These are phyloP conservation scores for Nyctanthes arbortristis DNA, from an alignment of 257 asterid species.

Conservation along the genomic window DNA sequence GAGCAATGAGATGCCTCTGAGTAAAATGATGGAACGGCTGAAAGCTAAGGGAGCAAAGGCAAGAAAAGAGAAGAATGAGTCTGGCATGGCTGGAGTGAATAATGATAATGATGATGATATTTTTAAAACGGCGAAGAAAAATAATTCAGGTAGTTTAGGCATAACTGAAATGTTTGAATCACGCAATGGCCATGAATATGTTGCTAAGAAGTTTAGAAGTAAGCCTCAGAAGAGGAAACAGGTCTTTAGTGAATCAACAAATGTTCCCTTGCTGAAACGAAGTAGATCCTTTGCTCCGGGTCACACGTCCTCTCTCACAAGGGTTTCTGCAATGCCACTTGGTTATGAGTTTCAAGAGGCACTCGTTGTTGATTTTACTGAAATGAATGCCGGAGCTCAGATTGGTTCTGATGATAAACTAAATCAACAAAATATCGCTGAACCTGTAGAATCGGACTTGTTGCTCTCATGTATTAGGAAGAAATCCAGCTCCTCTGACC, in stretches of 20 bases:
- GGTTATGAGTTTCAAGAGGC: slow-evolving; percentile 31
- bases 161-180: slow-evolving; percentile 59
- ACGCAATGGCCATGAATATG: slow-evolving; percentile 62
- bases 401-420: slow-evolving; percentile 54
- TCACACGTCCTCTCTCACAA: slow-evolving; percentile 38
- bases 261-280: slow-evolving; percentile 75
- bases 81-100: slow-evolving; percentile 42
- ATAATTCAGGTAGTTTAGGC: slow-evolving; percentile 59
- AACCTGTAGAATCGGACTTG: slow-evolving; percentile 57
- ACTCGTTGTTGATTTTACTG: slow-evolving; percentile 35
- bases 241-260: slow-evolving; percentile 44
- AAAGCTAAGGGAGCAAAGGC: slow-evolving; percentile 86
- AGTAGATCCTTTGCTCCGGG: slow-evolving; percentile 57
- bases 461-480: slow-evolving; percentile 44
- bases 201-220: slow-evolving; percentile 40
- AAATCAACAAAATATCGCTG: slow-evolving; percentile 40
- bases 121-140: slow-evolving; percentile 81
- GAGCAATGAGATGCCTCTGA: slow-evolving; percentile 90
- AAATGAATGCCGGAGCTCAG: slow-evolving; percentile 50
- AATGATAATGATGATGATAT: slow-evolving; percentile 65
- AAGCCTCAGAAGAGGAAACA: slow-evolving; percentile 61
- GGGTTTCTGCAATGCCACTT: slow-evolving; percentile 27
- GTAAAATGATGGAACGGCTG: slow-evolving; percentile 77
- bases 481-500: slow-evolving; percentile 47
- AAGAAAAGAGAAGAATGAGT: slow-evolving; percentile 70